Evolutionary conservation across 2,329 filamentous ascomycete genomes (phyloP), one percentile per base, ranked within the genome.

Genomic region (Laburnicola sp.): DNA sequence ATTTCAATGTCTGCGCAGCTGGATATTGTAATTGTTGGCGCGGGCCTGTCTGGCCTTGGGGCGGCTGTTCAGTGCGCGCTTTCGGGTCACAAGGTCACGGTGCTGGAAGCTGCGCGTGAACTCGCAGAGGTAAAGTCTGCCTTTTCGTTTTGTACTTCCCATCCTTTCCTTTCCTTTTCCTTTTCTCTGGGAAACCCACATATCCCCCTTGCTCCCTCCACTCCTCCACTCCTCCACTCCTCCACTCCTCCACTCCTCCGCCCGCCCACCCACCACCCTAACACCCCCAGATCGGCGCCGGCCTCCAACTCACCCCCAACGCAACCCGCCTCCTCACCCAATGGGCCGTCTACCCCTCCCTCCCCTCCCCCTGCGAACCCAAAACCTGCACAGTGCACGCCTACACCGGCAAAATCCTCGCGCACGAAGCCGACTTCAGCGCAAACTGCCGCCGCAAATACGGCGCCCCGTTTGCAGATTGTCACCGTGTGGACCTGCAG

Each of bases 401-500:
- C 21, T 86, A 82, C 63, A 79, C 81, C 11, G 66, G 70, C 21
- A 72, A 74, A 48, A 40, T 79, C 0, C 68, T 85, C 1, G 80
- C 79, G 0, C 68, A 77, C 9, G 80, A 85, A 30, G 68, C 75
- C 1, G 58, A 75, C n/a, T 86, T 84, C 51, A 68, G 80, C 52
- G 64, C 73, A 22, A 79, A 81, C 22, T 83, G 84, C 49, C 75
- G 77, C 5, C 63, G 66, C 2, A 80, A 79, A 53, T 86, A 86
- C 57, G 72, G 72, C 9, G 79, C 81, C 0, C 83, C 83, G 0
- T 86, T 85, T 57, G 70, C 80, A 34, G 80, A 84, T 45, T 65
- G 85, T n/a, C 84, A 87, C 64, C 79, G 85, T 2, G 82, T 82
- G 2, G 84, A 87, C 60, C 69, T 86, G 16, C 83, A 86, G 54